Percentiles rank a stretch among this genome's conserved stretches.
Evolutionary conservation across 1,284 basidiomycete species (phyloP).

Genomic region (Sporisorium sorghi): DNA sequence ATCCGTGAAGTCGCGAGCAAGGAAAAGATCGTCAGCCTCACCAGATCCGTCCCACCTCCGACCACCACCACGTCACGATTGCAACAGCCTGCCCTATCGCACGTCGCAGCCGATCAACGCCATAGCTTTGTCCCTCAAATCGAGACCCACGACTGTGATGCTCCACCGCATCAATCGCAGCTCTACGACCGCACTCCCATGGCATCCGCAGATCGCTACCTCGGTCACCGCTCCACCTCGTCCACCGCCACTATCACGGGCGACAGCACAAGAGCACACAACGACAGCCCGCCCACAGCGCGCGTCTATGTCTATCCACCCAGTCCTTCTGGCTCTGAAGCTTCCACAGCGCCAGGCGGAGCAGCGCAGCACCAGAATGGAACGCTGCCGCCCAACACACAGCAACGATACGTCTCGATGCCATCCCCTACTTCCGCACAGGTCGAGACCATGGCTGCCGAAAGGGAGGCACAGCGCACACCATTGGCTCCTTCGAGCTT

Average conservation of each 20-base stretch:
- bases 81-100: conserved; percentile 9
- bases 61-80: conserved; percentile 6
- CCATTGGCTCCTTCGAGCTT: conserved; percentile 52
- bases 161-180: conserved; percentile 1
- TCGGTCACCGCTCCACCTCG: conserved; percentile 37
- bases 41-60: conserved; percentile 29
- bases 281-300: conserved; percentile 35
- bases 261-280: not conserved
- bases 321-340: conserved; percentile 53
- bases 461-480: conserved; percentile 11
- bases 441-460: conserved; percentile 28
- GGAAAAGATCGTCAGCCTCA: conserved; percentile 57
- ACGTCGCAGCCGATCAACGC: conserved; percentile 11
- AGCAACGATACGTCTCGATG: conserved; percentile 35
- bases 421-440: conserved; percentile 32
- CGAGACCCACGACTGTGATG: conserved; percentile 25
- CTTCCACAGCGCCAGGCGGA: conserved; percentile 13
- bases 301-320: conserved; percentile 63
- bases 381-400: not conserved
- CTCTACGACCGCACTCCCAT: conserved; percentile 35
- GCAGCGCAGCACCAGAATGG: not conserved
- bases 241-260: conserved; percentile 41
- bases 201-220: conserved; percentile 33
- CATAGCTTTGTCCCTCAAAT: conserved; percentile 46
- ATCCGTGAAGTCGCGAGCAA: conserved; percentile 38